Conservation (phyloP, 192 early-diverging fungal genomes). For the Backusella luteola region DNA sequence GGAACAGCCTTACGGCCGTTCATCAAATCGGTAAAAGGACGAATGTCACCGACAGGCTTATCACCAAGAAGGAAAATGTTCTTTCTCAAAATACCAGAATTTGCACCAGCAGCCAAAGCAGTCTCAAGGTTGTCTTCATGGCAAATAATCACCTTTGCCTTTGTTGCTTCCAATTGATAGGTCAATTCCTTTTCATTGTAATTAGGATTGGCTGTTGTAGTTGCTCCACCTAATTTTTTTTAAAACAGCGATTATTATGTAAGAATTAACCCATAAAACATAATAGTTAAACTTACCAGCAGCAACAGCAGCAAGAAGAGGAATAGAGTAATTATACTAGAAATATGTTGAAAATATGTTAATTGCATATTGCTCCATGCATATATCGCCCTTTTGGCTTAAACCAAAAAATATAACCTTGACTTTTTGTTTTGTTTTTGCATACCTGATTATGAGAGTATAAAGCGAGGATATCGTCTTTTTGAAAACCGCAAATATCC, state of each 20-base stretch:
- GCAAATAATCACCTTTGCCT: conserved; percentile 66
- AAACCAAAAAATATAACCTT: not conserved
- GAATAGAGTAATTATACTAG: conserved; percentile 33
- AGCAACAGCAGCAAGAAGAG: conserved; percentile 31
- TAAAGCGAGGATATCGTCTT: conserved; percentile 19
- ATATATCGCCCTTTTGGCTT: not conserved
- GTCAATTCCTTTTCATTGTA: conserved; percentile 77
- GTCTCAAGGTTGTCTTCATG: conserved; percentile 19
- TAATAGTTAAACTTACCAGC: conserved; percentile 27
- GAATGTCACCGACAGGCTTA: conserved; percentile 11
- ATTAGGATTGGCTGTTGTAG: conserved; percentile 77
- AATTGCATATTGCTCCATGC: not conserved
- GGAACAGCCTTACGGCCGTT: conserved; percentile 2
- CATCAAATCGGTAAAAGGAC: conserved; percentile 26
- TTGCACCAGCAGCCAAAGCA: conserved; percentile 20
- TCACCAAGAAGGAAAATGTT: conserved; percentile 32
- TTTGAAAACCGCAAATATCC: conserved; percentile 21
- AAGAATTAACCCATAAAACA: conserved; percentile 18
- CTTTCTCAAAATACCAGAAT: conserved; percentile 8
- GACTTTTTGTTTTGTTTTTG: not conserved
- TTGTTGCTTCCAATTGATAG: conserved; percentile 70
- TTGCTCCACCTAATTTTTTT: conserved; percentile 51
- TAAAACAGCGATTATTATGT: not conserved
- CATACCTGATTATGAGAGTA: conserved; percentile 29
- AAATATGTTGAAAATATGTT: not conserved